Evolutionary conservation across 208 protist genomes (phyloP), one percentile per base, ranked within the genome.

Genomic region (Trypanosoma avium): DNA sequence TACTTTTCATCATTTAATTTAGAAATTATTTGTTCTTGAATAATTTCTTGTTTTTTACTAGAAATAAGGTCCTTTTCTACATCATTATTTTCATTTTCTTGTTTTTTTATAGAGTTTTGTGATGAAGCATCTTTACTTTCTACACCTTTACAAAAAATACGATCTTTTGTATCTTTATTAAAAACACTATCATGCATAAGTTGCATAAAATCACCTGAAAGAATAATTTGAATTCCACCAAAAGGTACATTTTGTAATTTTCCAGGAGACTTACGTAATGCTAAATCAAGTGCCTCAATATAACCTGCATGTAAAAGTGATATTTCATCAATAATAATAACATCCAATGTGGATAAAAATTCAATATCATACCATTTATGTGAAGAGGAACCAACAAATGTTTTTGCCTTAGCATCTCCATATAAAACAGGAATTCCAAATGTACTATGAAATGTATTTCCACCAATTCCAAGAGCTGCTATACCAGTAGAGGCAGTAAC

Each of bases 141-240:
- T 9, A 62, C 43, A 3, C 43, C 53, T 0, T 29, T 55, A 19
- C 53, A 70, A n/a, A 58, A 27, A 5, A 70, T 26, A 17, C 56
- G n/a, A 3, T 58, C 48, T 4, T 22, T 1, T 3, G 27, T 27
- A 5, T 1, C 17, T 27, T 53, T 38, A 4, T 26, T 32, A 24
- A 47, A 22, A 7, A 35, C 10, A 8, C 15, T 17, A 19, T 36
- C 29, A 19, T 66, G 67, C 26, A 70, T 81, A 7, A 95, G 77
- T 67, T 95, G 87, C 59, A 94, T 69, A 77, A 96, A 96, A 61
- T 96, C 90, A 35, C 90, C 90, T 29, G 68, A 91, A 2, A 93
- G 60, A 67, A 96, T 85, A 6, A 96, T 33, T 45, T 94, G 90
- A 55, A 94, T 82, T 17, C 90, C 90, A 57, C 90, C 90, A 72